These are phyloP conservation scores for Raddia guianensis DNA, from an alignment of 176 grass and related monocot species.

Conservation along the genomic window DNA sequence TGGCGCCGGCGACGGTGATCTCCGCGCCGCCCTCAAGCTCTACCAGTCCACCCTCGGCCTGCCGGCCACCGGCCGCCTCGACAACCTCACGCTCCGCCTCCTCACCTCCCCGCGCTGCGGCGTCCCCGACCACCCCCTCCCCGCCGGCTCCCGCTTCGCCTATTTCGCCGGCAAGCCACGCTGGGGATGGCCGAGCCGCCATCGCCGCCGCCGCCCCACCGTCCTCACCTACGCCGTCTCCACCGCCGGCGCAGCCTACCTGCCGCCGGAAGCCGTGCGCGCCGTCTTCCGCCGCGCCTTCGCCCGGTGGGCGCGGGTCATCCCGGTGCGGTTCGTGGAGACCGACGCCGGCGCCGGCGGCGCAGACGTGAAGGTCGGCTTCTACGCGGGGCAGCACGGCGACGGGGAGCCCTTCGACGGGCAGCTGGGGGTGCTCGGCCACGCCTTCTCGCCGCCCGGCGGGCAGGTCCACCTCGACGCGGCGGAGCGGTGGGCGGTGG, in stretches of 20 bases:
- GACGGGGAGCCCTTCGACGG: constrained; percentile 48
- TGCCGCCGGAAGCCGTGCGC: background rate
- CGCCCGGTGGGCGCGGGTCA: background rate
- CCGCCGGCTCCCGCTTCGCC: background rate
- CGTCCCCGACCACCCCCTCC: background rate
- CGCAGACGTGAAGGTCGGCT: constrained; percentile 43
- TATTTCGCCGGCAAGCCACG: background rate
- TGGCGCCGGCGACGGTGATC: no score
- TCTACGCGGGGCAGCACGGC: constrained; percentile 34
- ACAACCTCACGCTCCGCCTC: background rate
- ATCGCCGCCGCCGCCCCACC: background rate
- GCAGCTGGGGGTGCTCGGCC: constrained; percentile 34
- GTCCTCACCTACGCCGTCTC: background rate
- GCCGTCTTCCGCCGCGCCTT: background rate
- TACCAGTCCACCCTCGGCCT: background rate
- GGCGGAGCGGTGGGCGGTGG: constrained; percentile 21
- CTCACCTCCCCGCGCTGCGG: background rate
- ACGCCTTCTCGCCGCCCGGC: constrained; percentile 45
- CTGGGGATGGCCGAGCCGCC: background rate
- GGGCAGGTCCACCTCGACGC: constrained; percentile 42
- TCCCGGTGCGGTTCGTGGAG: background rate
- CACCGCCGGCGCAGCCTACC: background rate
- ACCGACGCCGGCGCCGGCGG: no score
- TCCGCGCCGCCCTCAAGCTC: background rate
- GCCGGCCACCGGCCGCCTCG: background rate